Percentiles rank a stretch among this genome's conserved stretches.
Conservation (phyloP, 2,329 filamentous ascomycete species). For the Aspergillus piperis region DNA sequence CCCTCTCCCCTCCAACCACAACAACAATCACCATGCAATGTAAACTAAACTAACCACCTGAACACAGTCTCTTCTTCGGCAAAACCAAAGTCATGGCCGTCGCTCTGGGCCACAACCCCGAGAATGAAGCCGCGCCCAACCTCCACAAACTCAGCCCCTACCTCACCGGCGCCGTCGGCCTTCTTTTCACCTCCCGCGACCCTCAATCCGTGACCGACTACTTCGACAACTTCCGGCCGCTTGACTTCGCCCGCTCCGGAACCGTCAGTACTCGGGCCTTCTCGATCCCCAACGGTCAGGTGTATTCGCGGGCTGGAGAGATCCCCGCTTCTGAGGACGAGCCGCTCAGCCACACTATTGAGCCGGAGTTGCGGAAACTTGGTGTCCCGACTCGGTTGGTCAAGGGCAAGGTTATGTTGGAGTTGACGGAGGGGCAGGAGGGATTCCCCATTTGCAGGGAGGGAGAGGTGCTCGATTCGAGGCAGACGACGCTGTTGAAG, state of each 20-base stretch:
- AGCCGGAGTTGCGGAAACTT: constrained; percentile 85
- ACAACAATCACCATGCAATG: background rate
- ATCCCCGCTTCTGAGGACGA: constrained; percentile 79
- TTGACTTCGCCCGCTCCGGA: constrained; percentile 91
- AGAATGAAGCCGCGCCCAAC: constrained; percentile 78
- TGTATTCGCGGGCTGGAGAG: constrained; percentile 78
- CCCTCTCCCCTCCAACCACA: constrained; percentile 1
- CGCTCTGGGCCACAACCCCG: constrained; percentile 76
- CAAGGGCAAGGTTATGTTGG: constrained; percentile 82
- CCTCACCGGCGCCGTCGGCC: constrained; percentile 79
- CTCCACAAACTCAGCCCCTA: constrained; percentile 69
- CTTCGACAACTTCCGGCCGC: constrained; percentile 70
- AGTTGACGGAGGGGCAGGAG: constrained; percentile 49
- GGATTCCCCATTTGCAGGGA: constrained; percentile 78
- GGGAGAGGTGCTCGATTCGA: constrained; percentile 81
- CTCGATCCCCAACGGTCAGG: constrained; percentile 76
- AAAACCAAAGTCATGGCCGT: constrained; percentile 99
- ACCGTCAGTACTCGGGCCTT: constrained; percentile 72
- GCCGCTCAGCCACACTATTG: constrained; percentile 80
- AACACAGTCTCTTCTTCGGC: constrained; percentile 84
- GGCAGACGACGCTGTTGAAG: constrained; percentile 92
- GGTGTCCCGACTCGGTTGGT: constrained; percentile 87
- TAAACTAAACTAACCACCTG: constrained; percentile 4
- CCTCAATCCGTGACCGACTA: constrained; percentile 68
- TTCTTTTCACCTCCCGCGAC: constrained; percentile 83